Evolutionary conservation across 1,139 yeast species (phyloP).

Genomic region (Suhomyces panamericanus): DNA sequence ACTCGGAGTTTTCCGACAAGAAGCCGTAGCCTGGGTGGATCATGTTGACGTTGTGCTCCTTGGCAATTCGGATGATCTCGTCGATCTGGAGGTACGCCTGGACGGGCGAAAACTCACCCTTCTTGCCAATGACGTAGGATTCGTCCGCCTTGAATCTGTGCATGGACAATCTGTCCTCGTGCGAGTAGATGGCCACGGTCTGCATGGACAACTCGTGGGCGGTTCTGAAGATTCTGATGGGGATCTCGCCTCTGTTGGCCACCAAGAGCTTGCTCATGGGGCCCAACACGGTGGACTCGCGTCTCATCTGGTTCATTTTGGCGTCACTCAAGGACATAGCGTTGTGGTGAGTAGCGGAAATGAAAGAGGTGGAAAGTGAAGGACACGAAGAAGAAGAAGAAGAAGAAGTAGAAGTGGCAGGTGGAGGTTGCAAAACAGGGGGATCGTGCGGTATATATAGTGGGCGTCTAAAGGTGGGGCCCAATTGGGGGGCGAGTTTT

Average conservation of each 20-base stretch:
- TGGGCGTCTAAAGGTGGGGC: background rate
- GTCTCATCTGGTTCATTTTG: slow-evolving; percentile 54
- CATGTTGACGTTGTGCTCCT: slow-evolving; percentile 86
- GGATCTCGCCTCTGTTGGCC: slow-evolving; percentile 96
- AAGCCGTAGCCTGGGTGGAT: slow-evolving; percentile 99
- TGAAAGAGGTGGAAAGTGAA: background rate
- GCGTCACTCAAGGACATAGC: slow-evolving; percentile 6
- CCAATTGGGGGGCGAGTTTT: too few relatives aligned
- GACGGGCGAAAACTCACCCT: slow-evolving; percentile 91
- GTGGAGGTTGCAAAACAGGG: background rate
- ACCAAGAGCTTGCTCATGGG: slow-evolving; percentile 77
- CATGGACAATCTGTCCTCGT: slow-evolving; percentile 93
- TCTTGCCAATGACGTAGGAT: slow-evolving; percentile 86
- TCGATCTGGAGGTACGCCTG: slow-evolving; percentile 96
- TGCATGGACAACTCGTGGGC: slow-evolving; percentile 98
- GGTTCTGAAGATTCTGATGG: slow-evolving; percentile 87
- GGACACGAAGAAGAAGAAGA: background rate
- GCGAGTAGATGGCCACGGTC: slow-evolving; percentile 96
- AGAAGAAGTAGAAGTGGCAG: background rate
- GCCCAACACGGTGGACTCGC: slow-evolving; percentile 61
- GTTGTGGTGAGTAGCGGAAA: slow-evolving; percentile 9
- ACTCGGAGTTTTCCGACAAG: slow-evolving; percentile 89
- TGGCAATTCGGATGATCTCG: slow-evolving; percentile 89
- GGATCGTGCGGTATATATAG: background rate
- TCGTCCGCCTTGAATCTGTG: slow-evolving; percentile 93